A percentile compares a stretch with the other conserved stretches of the same genome.
Evolutionary conservation across 192 early-diverging fungal genomes (phyloP).

Genomic region (Dissophora globulifera): DNA sequence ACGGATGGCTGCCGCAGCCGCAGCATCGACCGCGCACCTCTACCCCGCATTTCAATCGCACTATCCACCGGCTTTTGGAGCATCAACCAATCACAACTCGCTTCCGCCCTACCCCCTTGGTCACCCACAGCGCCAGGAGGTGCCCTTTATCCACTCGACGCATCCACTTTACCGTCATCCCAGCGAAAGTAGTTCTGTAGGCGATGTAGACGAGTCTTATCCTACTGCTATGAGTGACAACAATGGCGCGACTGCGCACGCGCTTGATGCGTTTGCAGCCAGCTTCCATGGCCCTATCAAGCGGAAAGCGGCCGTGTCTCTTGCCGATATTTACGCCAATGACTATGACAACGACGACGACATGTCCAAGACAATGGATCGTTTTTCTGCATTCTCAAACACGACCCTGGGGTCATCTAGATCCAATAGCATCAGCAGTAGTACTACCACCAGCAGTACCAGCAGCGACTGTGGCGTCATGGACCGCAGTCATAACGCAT

Average conservation of each 20-base stretch:
- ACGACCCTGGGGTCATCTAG: too few relatives aligned
- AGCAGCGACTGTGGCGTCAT: too few relatives aligned
- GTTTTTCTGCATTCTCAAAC: constrained; percentile 16
- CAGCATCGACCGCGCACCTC: not conserved
- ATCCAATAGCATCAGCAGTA: too few relatives aligned
- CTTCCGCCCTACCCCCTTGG: too few relatives aligned
- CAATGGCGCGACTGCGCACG: not conserved
- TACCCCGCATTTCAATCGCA: not conserved
- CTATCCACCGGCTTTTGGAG: not conserved
- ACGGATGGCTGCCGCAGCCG: not conserved
- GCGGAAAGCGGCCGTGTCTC: constrained; percentile 14
- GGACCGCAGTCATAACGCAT: too few relatives aligned
- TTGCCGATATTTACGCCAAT: constrained; percentile 17
- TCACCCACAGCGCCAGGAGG: too few relatives aligned
- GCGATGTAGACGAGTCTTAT: not conserved
- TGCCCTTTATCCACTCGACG: constrained; percentile 16
- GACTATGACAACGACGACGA: not conserved
- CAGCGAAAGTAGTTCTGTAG: constrained; percentile 5
- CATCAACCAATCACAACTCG: constrained; percentile 2
- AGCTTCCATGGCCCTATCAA: constrained; percentile 5
- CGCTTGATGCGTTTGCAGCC: constrained; percentile 9
- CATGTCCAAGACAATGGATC: too few relatives aligned
- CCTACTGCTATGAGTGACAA: too few relatives aligned
- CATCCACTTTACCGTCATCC: constrained; percentile 29
- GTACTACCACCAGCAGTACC: too few relatives aligned